Conservation (phyloP, 208 protist species). For the Trypanosomatidae sp. region DNA sequence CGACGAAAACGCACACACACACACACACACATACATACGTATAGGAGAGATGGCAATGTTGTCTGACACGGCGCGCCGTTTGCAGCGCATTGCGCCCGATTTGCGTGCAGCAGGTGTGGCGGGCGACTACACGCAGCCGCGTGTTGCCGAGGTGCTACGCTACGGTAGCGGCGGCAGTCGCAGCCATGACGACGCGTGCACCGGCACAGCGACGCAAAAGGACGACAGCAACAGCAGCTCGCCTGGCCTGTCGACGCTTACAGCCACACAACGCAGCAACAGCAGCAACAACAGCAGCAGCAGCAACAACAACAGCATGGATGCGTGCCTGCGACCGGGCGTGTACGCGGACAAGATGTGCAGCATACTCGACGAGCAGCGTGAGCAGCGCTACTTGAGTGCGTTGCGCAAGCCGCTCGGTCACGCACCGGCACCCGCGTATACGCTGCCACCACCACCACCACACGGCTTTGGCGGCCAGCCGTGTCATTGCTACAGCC, state of each 20-base stretch:
- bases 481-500: too few relatives aligned
- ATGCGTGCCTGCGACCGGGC: constrained; percentile 43
- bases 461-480: constrained; percentile 60
- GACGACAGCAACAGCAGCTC: too few relatives aligned
- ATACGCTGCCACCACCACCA: constrained; percentile 18
- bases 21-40: background rate
- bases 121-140: constrained; percentile 24
- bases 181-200: too few relatives aligned
- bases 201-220: too few relatives aligned
- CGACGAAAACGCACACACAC: too few relatives aligned
- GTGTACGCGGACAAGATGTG: constrained; percentile 44
- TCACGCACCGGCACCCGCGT: constrained; percentile 16
- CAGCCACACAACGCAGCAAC: too few relatives aligned
- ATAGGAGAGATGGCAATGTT: constrained; percentile 11
- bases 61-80: constrained; percentile 22
- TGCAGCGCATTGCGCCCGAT: constrained; percentile 53
- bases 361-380: constrained; percentile 48
- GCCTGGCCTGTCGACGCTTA: too few relatives aligned
- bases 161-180: too few relatives aligned
- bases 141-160: constrained; percentile 22
- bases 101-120: constrained; percentile 51
- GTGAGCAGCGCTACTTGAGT: constrained; percentile 41
- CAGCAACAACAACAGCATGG: constrained; percentile 14
- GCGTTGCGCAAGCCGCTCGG: constrained; percentile 40
- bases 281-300: too few relatives aligned